Evolutionary conservation across 2,329 filamentous ascomycete genomes (phyloP), one percentile per base, ranked within the genome.

Genomic region (Aureobasidium melanogenum): DNA sequence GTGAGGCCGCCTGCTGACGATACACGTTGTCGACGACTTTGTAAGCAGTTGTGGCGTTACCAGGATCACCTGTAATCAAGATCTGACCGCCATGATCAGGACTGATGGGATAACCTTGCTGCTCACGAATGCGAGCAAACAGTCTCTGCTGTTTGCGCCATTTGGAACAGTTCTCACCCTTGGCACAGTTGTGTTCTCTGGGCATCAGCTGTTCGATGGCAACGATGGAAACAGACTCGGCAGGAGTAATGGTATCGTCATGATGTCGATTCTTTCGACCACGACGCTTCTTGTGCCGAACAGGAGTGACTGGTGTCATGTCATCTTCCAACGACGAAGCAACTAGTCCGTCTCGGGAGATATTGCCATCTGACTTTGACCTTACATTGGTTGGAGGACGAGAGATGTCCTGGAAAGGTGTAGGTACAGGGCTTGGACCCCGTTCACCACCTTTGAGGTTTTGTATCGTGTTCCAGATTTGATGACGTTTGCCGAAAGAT

Each of bases 151-250:
- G 88, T 71, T 87, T 90, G 72, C 82, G 84, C 82, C 84, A 96
- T 72, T 91, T 95, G 52, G 84, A 80, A 74, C 92, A 96, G 67
- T 88, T 86, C 73, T 94, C 89, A 48, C 92, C 92, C 73, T 95
- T 96, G 48, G 85, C 84, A 76, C 92, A 97, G 61, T 82, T 82
- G 74, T 96, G 92, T 17, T 87, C 84, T 75, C 90, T 92, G 5
- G 91, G 91, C 60, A 96, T 82, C 59, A 94, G 78, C 73, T 96
- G 90, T 75, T 96, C 91, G 65, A 96, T 96, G 30, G 88, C 91
- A 36, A 96, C 91, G 67, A 96, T 96, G 0, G 91, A 96, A 4
- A 94, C 87, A 0, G 90, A 93, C 72, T 96, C 89, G 62, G 86
- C 82, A 2, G 90, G 90, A 1, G 87, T 87, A 70, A 94, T 87